Conservation (phyloP, 2,329 filamentous ascomycete species). For the Penicillium psychrosexuale region DNA sequence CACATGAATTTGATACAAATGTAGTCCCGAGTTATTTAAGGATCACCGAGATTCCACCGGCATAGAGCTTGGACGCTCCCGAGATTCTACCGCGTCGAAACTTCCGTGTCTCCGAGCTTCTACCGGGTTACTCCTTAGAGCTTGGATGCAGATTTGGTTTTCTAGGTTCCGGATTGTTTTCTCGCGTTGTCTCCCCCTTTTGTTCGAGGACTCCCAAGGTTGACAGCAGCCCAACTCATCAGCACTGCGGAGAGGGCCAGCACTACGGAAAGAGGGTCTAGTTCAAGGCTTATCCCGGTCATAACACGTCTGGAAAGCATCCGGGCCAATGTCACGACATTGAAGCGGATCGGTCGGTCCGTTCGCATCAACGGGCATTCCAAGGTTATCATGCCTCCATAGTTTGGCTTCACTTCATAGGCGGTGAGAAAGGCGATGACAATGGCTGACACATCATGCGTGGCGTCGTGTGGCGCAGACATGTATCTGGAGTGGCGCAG, state of each 20-base stretch:
- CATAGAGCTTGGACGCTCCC: neutral
- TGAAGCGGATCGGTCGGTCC: neutral
- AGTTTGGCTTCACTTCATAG: neutral
- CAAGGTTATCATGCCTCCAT: no score
- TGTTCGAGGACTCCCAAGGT: neutral
- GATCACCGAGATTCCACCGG: neutral
- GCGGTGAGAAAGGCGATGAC: neutral
- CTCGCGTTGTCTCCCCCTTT: neutral
- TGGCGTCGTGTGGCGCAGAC: constrained; percentile 9
- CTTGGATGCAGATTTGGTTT: neutral
- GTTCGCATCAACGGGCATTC: neutral
- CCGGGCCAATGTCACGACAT: neutral
- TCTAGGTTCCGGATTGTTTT: neutral
- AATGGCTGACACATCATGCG: neutral
- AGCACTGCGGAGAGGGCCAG: neutral
- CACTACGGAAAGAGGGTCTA: neutral
- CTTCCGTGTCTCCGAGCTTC: neutral
- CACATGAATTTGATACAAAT: neutral
- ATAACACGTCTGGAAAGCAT: neutral
- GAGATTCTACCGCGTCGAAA: no score
- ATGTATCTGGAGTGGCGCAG: neutral
- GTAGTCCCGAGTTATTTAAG: neutral
- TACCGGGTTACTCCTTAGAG: no score
- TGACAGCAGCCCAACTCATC: no score
- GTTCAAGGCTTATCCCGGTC: neutral